A percentile compares a stretch with the other conserved stretches of the same genome.
phyloP scores from a whole-genome alignment of 2,329 filamentous ascomycete genomes.

The Amauroascus niger region DNA sequence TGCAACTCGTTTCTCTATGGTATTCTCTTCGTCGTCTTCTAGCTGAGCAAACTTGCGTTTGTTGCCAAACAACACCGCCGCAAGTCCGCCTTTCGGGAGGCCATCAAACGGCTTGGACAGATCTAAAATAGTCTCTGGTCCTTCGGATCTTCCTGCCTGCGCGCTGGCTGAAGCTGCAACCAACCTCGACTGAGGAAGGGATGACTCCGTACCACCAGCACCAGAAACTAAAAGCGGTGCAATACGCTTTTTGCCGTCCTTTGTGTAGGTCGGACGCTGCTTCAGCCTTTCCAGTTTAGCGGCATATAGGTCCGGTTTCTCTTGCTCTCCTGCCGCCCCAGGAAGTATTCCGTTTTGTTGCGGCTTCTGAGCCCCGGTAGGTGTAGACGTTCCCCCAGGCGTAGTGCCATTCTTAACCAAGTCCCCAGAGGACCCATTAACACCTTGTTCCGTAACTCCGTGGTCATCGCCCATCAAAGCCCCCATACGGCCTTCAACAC shows the following conservation, averaged over 20 bases:
- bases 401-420: conserved; percentile 38
- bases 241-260: conserved; percentile 94
- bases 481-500: conserved; percentile 90
- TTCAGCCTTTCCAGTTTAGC: conserved; percentile 63
- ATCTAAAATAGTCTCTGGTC: conserved; percentile 74
- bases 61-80: conserved; percentile 79
- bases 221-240: conserved; percentile 85
- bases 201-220: conserved; percentile 76
- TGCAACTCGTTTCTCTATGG: conserved; percentile 50
- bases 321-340: conserved; percentile 18
- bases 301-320: conserved; percentile 43
- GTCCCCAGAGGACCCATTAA: conserved; percentile 40
- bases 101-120: conserved; percentile 90
- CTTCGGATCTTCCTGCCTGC: conserved; percentile 53
- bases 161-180: conserved; percentile 64
- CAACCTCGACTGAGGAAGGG: conserved; percentile 77
- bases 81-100: conserved; percentile 77
- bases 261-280: conserved; percentile 84
- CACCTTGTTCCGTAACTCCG: conserved; percentile 43
- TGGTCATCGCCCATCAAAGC: conserved; percentile 87
- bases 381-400: conserved; percentile 27
- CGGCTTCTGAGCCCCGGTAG: conserved; percentile 25
- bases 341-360: conserved; percentile 30
- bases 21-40: conserved; percentile 64
- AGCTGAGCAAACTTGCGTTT: conserved; percentile 71